Evolutionary conservation across 305 asterid genomes (phyloP).

Genomic region (Fraxinus dipetala): DNA sequence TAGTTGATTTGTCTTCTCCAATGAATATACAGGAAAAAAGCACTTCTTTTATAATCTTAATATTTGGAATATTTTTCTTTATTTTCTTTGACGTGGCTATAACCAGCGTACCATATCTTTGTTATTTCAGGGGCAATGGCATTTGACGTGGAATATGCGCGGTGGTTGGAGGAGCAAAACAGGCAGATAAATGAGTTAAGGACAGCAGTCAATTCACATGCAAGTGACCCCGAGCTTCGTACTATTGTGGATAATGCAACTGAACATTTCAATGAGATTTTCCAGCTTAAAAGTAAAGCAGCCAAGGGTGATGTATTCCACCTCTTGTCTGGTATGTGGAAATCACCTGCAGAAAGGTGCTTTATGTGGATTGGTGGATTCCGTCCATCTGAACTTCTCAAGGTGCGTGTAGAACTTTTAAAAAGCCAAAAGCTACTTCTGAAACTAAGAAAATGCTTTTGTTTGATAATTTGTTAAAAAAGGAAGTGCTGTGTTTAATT

Average conservation of each 20-base stretch:
- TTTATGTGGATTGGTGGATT: conserved; percentile 84
- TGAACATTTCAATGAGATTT: conserved; percentile 39
- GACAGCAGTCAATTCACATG: conserved; percentile 47
- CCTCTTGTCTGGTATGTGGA: conserved; percentile 84
- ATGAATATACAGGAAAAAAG: background rate
- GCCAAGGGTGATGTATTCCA: conserved; percentile 65
- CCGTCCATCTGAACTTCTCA: conserved; percentile 74
- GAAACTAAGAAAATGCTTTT: background rate
- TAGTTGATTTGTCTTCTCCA: background rate
- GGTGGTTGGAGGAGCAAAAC: conserved; percentile 56
- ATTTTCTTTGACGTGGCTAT: background rate
- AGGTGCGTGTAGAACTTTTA: conserved; percentile 43
- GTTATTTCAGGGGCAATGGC: conserved; percentile 48
- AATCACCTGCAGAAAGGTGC: conserved; percentile 80
- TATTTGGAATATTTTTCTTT: background rate
- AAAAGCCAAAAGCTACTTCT: background rate
- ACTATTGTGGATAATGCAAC: conserved; percentile 32
- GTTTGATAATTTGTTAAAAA: background rate
- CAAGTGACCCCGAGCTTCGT: conserved; percentile 50
- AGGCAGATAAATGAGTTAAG: conserved; percentile 42
- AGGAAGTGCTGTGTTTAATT: background rate
- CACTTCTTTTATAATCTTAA: background rate
- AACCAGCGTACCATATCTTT: background rate
- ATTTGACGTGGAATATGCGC: conserved; percentile 48
- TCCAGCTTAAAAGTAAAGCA: conserved; percentile 59